phyloP scores from a whole-genome alignment of 2,329 filamentous ascomycete genomes.

The Ploettnerulaceae sp. region DNA sequence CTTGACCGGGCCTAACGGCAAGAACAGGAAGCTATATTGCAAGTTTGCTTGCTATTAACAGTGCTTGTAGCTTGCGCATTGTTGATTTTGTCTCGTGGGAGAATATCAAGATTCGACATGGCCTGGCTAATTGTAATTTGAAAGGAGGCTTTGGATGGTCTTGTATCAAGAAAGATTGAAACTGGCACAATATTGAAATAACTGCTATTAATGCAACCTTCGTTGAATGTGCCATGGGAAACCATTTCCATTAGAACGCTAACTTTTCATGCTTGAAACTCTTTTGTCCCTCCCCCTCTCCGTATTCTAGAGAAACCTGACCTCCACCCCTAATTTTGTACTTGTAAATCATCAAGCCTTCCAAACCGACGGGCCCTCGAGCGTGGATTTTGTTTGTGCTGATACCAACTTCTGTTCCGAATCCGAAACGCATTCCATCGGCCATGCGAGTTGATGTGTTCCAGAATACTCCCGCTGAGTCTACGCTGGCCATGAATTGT shows the following conservation, averaged over 20 bases:
- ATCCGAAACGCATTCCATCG: slow-evolving; percentile 95
- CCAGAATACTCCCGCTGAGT: slow-evolving; percentile 93
- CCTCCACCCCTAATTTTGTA: slow-evolving; percentile 83
- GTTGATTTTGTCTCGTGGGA: too few relatives aligned
- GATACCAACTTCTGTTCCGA: slow-evolving; percentile 97
- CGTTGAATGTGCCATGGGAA: too few relatives aligned
- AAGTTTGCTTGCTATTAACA: too few relatives aligned
- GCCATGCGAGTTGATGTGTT: slow-evolving; percentile 93
- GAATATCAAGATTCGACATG: too few relatives aligned
- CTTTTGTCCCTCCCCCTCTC: slow-evolving; percentile 55
- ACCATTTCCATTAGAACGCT: slow-evolving; percentile 26
- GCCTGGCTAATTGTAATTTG: too few relatives aligned
- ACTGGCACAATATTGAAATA: too few relatives aligned
- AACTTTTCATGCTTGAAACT: slow-evolving; percentile 53
- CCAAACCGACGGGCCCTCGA: slow-evolving; percentile 85
- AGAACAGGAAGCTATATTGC: too few relatives aligned
- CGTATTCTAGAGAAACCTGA: slow-evolving; percentile 75
- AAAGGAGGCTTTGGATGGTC: too few relatives aligned
- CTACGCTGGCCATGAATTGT: slow-evolving; percentile 76
- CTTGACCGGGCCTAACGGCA: too few relatives aligned
- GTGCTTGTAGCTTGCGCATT: too few relatives aligned
- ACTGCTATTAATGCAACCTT: too few relatives aligned
- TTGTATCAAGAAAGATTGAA: too few relatives aligned
- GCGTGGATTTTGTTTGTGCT: slow-evolving; percentile 98
- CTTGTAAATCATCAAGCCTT: slow-evolving; percentile 96